A percentile compares a stretch with the other conserved stretches of the same genome.
Evolutionary conservation across 208 protist genomes (phyloP).

Genomic region (Tritrichomonas foetus): DNA sequence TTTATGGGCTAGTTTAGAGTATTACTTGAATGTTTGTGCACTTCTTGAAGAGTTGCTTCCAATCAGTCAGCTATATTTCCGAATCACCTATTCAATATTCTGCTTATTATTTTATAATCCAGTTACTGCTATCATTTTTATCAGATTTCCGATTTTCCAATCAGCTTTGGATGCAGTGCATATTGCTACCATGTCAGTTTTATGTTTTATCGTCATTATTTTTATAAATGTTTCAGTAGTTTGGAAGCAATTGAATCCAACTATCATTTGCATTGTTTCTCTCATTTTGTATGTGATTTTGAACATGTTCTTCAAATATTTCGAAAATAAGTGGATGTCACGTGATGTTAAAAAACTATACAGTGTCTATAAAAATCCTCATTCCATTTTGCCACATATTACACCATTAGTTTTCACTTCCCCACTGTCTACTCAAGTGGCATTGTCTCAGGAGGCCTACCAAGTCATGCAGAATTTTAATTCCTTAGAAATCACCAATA

Average conservation of each 20-base stretch:
- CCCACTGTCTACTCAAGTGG: background rate
- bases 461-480: background rate
- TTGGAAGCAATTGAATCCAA: too few relatives aligned
- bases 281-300: background rate
- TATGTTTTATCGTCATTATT: too few relatives aligned
- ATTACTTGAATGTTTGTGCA: background rate
- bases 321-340: background rate
- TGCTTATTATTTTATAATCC: background rate
- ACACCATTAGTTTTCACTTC: background rate
- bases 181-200: too few relatives aligned
- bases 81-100: background rate
- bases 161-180: too few relatives aligned
- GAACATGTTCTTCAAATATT: background rate
- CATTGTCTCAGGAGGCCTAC: background rate
- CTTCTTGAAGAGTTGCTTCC: background rate
- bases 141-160: too few relatives aligned
- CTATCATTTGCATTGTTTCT: too few relatives aligned
- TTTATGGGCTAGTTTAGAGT: background rate
- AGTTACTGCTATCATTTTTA: background rate
- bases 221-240: too few relatives aligned
- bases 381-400: background rate
- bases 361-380: background rate
- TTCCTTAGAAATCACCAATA: background rate
- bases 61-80: background rate
- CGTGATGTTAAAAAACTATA: background rate